Evolutionary conservation across 345 rosid species (phyloP).

Genomic region (Arabis hirsuta): DNA sequence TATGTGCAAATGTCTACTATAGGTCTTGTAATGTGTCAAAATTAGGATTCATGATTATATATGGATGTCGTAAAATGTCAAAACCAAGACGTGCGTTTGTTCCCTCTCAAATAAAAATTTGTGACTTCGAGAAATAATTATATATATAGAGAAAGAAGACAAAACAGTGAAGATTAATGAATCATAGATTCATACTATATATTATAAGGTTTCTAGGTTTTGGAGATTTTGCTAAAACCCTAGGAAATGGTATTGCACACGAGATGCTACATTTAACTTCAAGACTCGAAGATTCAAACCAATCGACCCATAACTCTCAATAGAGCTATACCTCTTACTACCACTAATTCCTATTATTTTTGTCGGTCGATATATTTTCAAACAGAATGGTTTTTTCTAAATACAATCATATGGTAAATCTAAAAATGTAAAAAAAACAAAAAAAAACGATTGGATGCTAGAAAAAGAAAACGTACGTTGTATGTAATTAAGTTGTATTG

Average conservation of each 20-base stretch:
- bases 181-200: not conserved
- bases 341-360: not conserved
- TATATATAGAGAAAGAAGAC: not conserved
- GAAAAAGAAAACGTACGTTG: slow-evolving; percentile 43
- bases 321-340: not conserved
- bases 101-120: slow-evolving; percentile 32
- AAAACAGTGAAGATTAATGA: slow-evolving; percentile 14
- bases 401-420: not conserved
- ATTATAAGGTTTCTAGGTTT: slow-evolving; percentile 15
- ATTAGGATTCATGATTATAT: slow-evolving; percentile 16
- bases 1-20: slow-evolving; percentile 31
- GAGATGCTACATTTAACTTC: slow-evolving; percentile 5
- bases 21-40: not conserved
- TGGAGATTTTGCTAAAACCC: slow-evolving; percentile 31
- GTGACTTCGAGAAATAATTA: slow-evolving; percentile 20
- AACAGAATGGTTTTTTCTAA: not conserved
- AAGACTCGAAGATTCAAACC: slow-evolving; percentile 13
- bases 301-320: slow-evolving; percentile 1
- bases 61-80: slow-evolving; percentile 24
- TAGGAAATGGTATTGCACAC: slow-evolving; percentile 13
- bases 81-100: slow-evolving; percentile 39
- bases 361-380: too few relatives aligned
- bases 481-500: slow-evolving; percentile 1
- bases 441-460: not conserved
- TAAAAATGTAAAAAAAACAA: not conserved